Evolutionary conservation across 2,329 filamentous ascomycete genomes (phyloP).

Genomic region (Ophiosphaerella korrae): DNA sequence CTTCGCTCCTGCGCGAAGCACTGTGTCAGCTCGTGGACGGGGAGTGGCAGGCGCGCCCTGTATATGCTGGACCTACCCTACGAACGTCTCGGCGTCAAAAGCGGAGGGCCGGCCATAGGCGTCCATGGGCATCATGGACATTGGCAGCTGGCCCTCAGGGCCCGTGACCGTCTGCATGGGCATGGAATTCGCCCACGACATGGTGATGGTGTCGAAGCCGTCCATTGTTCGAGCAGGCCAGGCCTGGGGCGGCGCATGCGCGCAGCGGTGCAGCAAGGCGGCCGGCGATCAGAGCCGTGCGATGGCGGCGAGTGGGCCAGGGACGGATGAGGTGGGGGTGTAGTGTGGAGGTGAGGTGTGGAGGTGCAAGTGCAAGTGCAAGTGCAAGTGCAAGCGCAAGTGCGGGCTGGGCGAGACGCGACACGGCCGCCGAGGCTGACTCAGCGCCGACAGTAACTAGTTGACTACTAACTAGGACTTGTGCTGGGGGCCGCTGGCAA

Average conservation of each 20-base stretch:
- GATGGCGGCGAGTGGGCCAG: constrained; percentile 12
- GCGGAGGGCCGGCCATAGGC: constrained; percentile 63
- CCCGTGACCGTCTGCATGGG: constrained; percentile 59
- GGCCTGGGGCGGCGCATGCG: constrained; percentile 34
- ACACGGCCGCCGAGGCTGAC: too few relatives aligned
- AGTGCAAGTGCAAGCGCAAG: neutral
- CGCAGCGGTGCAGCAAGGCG: constrained; percentile 21
- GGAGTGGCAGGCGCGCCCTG: constrained; percentile 16
- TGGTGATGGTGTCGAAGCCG: constrained; percentile 64
- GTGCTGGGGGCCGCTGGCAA: too few relatives aligned
- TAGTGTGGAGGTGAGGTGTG: neutral
- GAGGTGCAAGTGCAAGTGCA: neutral
- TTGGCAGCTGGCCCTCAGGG: constrained; percentile 43
- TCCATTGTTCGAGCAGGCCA: constrained; percentile 48
- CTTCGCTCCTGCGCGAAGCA: constrained; percentile 53
- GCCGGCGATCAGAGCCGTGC: constrained; percentile 8
- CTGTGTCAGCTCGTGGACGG: constrained; percentile 35
- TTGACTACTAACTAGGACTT: too few relatives aligned
- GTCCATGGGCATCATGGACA: constrained; percentile 58
- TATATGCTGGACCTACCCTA: constrained; percentile 54
- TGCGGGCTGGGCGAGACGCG: neutral
- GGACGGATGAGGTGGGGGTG: constrained; percentile 9
- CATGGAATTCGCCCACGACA: constrained; percentile 64
- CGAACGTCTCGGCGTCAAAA: constrained; percentile 65
- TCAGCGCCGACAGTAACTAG: neutral